A percentile compares a stretch with the other conserved stretches of the same genome.
phyloP scores from a whole-genome alignment of 805 yeast species.

The Nadsonia fulvescens region DNA sequence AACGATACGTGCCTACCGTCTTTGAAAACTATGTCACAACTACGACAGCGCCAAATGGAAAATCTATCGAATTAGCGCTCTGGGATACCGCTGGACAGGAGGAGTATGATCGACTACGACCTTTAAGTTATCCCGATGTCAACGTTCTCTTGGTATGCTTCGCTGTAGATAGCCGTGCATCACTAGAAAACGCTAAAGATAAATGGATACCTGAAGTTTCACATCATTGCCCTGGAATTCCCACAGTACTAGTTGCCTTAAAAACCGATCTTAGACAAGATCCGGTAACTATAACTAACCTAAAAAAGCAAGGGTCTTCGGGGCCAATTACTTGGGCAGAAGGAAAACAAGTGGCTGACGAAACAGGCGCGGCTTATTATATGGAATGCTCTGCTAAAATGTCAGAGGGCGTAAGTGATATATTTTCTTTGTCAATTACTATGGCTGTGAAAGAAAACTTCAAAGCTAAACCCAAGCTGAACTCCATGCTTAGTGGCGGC shows the following conservation, averaged over 20 bases:
- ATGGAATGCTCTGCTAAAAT: conserved; percentile 64
- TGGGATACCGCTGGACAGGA: conserved; percentile 93
- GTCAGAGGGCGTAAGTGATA: conserved; percentile 44
- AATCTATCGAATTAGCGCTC: conserved; percentile 46
- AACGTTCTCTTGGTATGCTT: conserved; percentile 63
- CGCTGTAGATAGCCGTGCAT: conserved; percentile 40
- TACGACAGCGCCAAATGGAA: conserved; percentile 29
- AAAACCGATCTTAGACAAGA: conserved; percentile 41
- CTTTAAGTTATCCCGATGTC: conserved; percentile 63
- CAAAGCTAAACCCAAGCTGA: not conserved
- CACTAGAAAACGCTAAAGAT: conserved; percentile 57
- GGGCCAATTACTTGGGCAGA: conserved; percentile 19
- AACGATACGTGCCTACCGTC: conserved; percentile 61
- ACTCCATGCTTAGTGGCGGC: conserved; percentile 3
- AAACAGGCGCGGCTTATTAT: conserved; percentile 52
- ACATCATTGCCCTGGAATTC: conserved; percentile 68
- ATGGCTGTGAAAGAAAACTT: conserved; percentile 13
- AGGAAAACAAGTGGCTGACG: conserved; percentile 35
- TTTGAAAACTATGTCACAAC: conserved; percentile 61
- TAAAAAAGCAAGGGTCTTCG: conserved; percentile 14
- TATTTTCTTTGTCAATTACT: conserved; percentile 44
- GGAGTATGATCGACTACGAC: conserved; percentile 65
- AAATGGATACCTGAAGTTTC: conserved; percentile 78
- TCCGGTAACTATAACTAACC: conserved; percentile 9
- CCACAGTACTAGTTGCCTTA: conserved; percentile 66